Conservation (phyloP, 352 stramenopile species). For the Albugo candida region DNA sequence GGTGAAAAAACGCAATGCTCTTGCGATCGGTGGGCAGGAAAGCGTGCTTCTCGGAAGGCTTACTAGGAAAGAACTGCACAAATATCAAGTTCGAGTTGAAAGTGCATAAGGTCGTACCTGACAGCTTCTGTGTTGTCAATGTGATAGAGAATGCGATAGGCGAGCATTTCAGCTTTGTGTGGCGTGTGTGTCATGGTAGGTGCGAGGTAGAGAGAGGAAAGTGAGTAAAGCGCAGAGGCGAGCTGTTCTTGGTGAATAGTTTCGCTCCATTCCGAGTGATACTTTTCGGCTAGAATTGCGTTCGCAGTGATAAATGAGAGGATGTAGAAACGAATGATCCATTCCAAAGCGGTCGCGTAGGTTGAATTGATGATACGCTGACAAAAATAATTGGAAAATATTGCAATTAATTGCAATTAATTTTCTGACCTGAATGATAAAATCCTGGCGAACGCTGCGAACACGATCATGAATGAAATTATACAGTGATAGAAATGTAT, state of each 20-base stretch:
- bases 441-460: constrained; percentile 49
- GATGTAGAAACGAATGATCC: constrained; percentile 33
- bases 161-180: constrained; percentile 17
- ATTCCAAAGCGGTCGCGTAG: constrained; percentile 22
- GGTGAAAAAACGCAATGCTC: constrained; percentile 26
- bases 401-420: not conserved
- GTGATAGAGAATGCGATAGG: constrained; percentile 38
- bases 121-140: constrained; percentile 22
- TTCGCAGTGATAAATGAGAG: constrained; percentile 19
- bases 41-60: constrained; percentile 7
- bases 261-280: constrained; percentile 36
- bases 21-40: constrained; percentile 12
- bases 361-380: constrained; percentile 18
- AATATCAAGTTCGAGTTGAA: constrained; percentile 10
- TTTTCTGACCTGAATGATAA: constrained; percentile 32
- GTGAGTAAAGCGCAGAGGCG: constrained; percentile 27
- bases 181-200: not conserved
- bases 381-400: not conserved
- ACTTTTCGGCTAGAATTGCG: constrained; percentile 10
- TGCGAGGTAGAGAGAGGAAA: constrained; percentile 20
- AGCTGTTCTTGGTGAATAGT: constrained; percentile 52
- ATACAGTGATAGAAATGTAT: constrained; percentile 38
- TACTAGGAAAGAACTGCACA: not conserved
- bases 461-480: constrained; percentile 54
- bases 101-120: constrained; percentile 7